Evolutionary conservation across 78 protist species (phyloP).

Genomic region (Monosiga brevicollis): DNA sequence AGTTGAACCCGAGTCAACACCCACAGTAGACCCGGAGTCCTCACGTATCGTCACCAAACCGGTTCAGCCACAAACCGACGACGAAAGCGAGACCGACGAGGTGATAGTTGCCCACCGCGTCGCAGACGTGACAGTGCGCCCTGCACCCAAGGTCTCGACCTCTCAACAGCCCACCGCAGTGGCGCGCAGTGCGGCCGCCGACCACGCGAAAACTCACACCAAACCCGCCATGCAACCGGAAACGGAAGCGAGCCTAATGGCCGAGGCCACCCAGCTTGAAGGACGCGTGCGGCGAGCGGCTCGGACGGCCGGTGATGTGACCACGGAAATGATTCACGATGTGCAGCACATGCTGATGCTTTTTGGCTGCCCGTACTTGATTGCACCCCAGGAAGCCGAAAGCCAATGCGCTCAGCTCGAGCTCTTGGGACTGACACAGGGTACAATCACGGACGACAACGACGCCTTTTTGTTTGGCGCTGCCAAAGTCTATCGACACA

Average conservation of each 20-base stretch:
- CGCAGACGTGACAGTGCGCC: too few relatives aligned
- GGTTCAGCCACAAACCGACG: too few relatives aligned
- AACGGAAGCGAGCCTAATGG: too few relatives aligned
- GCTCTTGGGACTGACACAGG: constrained; percentile 14
- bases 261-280: too few relatives aligned
- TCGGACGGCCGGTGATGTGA: background rate
- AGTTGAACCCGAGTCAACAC: background rate
- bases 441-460: constrained; percentile 48
- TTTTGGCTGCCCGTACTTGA: constrained; percentile 51
- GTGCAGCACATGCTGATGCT: constrained; percentile 17
- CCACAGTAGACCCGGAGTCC: background rate
- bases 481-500: constrained; percentile 10
- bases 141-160: too few relatives aligned
- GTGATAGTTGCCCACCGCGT: too few relatives aligned
- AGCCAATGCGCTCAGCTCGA: constrained; percentile 34
- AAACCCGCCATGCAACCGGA: too few relatives aligned
- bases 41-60: background rate
- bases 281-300: background rate
- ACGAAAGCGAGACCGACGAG: too few relatives aligned
- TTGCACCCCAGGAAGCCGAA: constrained; percentile 50
- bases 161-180: too few relatives aligned
- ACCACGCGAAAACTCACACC: too few relatives aligned
- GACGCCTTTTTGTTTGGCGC: constrained; percentile 52
- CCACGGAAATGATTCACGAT: background rate
- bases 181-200: too few relatives aligned